Conservation (phyloP, 345 rosid genomes). For the Camelina sativa region DNA sequence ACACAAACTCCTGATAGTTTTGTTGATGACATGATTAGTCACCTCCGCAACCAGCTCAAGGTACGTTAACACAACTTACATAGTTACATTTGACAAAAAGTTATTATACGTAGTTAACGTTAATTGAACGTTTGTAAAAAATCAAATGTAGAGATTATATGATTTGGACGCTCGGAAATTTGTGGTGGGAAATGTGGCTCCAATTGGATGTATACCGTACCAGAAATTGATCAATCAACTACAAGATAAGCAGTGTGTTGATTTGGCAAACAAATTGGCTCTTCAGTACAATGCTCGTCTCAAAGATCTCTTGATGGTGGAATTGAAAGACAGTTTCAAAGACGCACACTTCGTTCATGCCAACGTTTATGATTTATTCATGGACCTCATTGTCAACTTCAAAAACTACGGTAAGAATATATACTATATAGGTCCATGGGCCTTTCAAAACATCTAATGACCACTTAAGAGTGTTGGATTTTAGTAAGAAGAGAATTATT, state of each 20-base stretch:
- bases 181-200: constrained; percentile 89
- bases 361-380: constrained; percentile 78
- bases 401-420: constrained; percentile 60
- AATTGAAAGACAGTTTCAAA: constrained; percentile 63
- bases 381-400: constrained; percentile 87
- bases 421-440: neutral
- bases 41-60: constrained; percentile 65
- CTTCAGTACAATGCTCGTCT: constrained; percentile 66
- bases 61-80: constrained; percentile 36
- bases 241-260: constrained; percentile 70
- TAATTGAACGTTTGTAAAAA: neutral
- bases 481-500: neutral
- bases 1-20: constrained; percentile 71
- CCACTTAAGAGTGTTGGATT: neutral
- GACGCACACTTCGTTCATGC: constrained; percentile 76
- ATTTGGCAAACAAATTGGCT: constrained; percentile 73
- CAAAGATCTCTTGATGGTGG: constrained; percentile 63
- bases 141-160: constrained; percentile 66
- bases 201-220: constrained; percentile 93
- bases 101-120: too few relatives aligned
- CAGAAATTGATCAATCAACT: constrained; percentile 77
- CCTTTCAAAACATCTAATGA: neutral
- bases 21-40: constrained; percentile 70
- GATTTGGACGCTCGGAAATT: constrained; percentile 80
- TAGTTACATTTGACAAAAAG: neutral